A percentile compares a stretch with the other conserved stretches of the same genome.
Conservation (phyloP, 2,329 filamentous ascomycete genomes). For the Trichophyton rubrum region DNA sequence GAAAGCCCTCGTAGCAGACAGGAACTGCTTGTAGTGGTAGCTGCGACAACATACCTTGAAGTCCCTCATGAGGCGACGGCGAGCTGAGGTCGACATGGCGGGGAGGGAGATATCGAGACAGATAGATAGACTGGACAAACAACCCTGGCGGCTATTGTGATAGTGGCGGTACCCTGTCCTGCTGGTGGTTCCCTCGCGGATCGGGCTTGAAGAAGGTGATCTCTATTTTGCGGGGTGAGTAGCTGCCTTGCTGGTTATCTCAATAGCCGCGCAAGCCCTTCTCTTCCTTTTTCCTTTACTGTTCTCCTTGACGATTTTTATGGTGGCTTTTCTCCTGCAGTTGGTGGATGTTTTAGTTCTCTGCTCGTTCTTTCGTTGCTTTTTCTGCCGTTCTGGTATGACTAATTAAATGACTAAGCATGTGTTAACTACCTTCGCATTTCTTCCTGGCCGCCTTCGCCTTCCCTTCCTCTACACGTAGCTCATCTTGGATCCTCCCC, state of each 20-base stretch:
- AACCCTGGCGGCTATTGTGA: neutral
- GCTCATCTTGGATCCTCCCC: too few species aligned
- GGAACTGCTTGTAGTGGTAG: neutral
- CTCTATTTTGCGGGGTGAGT: too few species aligned
- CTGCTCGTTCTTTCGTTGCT: neutral
- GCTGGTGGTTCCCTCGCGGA: too few species aligned
- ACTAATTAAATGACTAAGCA: too few species aligned
- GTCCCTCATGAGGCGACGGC: conserved; percentile 94
- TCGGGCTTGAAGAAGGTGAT: too few species aligned
- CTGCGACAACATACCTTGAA: conserved; percentile 64
- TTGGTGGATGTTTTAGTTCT: neutral
- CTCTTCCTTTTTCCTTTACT: too few species aligned
- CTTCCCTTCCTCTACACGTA: too few species aligned
- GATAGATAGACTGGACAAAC: neutral
- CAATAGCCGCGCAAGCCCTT: too few species aligned
- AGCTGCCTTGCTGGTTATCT: too few species aligned
- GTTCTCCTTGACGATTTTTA: too few species aligned
- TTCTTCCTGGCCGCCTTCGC: too few species aligned
- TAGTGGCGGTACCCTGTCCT: neutral
- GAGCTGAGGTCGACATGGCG: conserved; percentile 80
- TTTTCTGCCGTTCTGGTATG: neutral
- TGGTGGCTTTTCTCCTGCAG: neutral
- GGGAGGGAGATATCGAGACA: neutral
- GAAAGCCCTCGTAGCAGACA: neutral
- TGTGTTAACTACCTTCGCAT: too few species aligned